phyloP scores from a whole-genome alignment of 441 rosid species.

The Metrosideros polymorpha region DNA sequence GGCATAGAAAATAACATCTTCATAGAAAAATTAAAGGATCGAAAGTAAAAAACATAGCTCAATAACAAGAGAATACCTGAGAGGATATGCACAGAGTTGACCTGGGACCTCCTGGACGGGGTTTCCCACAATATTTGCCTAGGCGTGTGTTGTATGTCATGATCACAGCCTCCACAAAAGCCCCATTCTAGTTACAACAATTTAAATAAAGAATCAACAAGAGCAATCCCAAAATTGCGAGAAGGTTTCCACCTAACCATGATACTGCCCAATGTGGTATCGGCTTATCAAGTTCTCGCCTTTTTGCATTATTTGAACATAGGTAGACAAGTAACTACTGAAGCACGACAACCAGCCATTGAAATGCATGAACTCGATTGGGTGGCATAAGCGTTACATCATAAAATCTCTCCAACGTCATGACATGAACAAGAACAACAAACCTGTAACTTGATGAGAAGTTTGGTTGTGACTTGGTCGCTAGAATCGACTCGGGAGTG shows the following conservation, averaged over 20 bases:
- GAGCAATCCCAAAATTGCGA: not conserved
- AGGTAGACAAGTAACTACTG: not conserved
- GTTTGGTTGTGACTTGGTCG: conserved; percentile 80
- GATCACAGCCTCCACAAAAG: conserved; percentile 88
- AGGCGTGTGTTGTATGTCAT: conserved; percentile 83
- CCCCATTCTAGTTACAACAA: conserved; percentile 41
- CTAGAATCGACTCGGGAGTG: conserved; percentile 59
- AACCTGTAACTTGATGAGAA: conserved; percentile 75
- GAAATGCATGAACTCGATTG: too few relatives aligned
- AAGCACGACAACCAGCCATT: not conserved
- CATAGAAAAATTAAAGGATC: not conserved
- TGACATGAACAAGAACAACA: not conserved
- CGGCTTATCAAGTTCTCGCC: not conserved
- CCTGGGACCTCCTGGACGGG: conserved; percentile 82
- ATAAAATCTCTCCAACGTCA: not conserved
- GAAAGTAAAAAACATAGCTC: not conserved
- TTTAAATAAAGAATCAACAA: not conserved
- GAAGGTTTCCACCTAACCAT: not conserved
- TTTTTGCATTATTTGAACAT: not conserved
- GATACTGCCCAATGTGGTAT: not conserved
- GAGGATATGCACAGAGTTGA: conserved; percentile 88
- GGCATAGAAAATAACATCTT: not conserved
- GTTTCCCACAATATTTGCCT: conserved; percentile 77
- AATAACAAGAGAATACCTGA: conserved; percentile 38
- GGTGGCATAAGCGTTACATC: too few relatives aligned